Base-by-base conservation (phyloP, 2,329 filamentous ascomycete species). In the Plectosphaerella sp. region DNA sequence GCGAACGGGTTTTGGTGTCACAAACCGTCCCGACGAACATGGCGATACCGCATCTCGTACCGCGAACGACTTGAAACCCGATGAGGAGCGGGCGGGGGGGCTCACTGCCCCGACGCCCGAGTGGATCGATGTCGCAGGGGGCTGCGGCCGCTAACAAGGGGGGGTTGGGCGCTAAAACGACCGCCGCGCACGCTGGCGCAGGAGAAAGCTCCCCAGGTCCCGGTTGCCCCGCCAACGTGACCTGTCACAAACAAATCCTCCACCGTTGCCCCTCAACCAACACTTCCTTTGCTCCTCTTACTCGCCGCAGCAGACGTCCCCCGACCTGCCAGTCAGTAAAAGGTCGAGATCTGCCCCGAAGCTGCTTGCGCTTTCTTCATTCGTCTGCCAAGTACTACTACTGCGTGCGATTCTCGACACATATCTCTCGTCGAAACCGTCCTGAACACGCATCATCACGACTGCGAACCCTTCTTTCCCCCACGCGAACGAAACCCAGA, bases 251-350 rank as follows among this genome's bases (percentile, higher is more conserved):
- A 48, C 47, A 16, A 43, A 43, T 37, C 20, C 45, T 7, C 14
- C 12, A 22, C 18, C 41, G 25, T 48, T 48, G 47, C 47, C 47
- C 47, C 47, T 48, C 47, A 36, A 41, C 47, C n/a, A 20, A 35
- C 18, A 25, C 35, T 35, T 41, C 22, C 33, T n/a, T 11, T 12
- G 22, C 35, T 18, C 4, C 18, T 8, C 12, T 12, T 6, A 7
- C n/a, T 6, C n/a, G 18, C 41, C 16, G 41, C 41, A 43, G 18
- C 28, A 43, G 16, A 43, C n/a, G 41, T 20, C 41, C 11, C 11
- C n/a, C 16, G 5, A 16, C 41, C 2, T 18, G 4, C 5, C 18
- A 2, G 22, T 5, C 3, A 43, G 16, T 20, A 20, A 43, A 43
- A 12, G n/a, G 10, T 18, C 41, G 18, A 18, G n/a, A 12, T 20